These are phyloP conservation scores for Tuber melanosporum DNA, from an alignment of 495 filamentous ascomycete species.

Conservation along the genomic window DNA sequence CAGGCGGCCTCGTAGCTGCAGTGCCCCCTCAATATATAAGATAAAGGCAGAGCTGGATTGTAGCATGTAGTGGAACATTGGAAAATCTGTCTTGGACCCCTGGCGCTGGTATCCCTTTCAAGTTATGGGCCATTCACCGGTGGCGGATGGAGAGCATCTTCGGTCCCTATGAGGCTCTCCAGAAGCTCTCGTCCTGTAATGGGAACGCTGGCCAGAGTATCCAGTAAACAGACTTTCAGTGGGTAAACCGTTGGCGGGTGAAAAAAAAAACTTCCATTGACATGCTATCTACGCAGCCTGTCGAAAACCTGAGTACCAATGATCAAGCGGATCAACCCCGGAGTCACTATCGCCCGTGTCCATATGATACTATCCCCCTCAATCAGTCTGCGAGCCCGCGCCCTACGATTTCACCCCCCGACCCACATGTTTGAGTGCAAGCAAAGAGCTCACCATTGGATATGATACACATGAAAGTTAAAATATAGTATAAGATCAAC, in stretches of 20 bases:
- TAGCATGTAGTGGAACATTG: background rate
- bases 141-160: background rate
- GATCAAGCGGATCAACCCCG: background rate
- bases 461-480: background rate
- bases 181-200: background rate
- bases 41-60: background rate
- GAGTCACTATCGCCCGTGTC: background rate
- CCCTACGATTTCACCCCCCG: background rate
- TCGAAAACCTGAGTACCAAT: background rate
- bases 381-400: background rate
- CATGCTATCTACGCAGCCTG: background rate
- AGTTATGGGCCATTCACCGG: background rate
- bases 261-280: background rate
- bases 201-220: background rate
- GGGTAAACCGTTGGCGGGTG: background rate
- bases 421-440: background rate
- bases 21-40: background rate
- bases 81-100: background rate
- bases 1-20: background rate
- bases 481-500: background rate
- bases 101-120: background rate
- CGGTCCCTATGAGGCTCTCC: background rate
- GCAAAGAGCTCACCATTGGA: background rate
- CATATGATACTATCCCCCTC: background rate
- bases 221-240: background rate